Base-by-base conservation (phyloP, 345 rosid genomes). In the Garcia nutans region DNA sequence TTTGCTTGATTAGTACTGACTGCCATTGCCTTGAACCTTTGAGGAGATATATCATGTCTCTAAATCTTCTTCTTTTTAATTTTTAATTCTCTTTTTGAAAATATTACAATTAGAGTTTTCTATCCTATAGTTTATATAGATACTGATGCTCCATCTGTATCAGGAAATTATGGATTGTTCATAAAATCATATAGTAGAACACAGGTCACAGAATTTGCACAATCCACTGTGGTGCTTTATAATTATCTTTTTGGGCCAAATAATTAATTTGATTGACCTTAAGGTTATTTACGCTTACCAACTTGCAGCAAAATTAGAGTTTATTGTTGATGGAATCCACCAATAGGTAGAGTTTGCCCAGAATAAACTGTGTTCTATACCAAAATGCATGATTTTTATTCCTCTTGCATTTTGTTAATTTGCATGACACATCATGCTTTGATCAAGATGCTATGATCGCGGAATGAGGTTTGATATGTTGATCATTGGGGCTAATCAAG, bases 401-500 rank as follows among this genome's bases (percentile, higher is more conserved):
- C 3, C 16, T 58, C 60, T 26, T 6, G 31, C 8, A 22, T 26
- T 54, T 41, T 57, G 56, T 24, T 70, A 26, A 6, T 19, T 61
- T 22, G 37, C 31, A 1, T 68, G 20, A 28, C 15, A 19, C 10
- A 47, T 45, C 17, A 64, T 59, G 66, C 65, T 20, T 26, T 11
- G 16, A 8, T 37, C 42, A 15, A 8, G 17, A 31, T 64, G 45
- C 26, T 24, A 55, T 23, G 10, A 19, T 3, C 41, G 8, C 42
- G 70, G 15, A 57, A 22, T 17, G 45, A 13, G 59, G 47, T 26
- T 37, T 19, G 50, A 74, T 63, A 20, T 49, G 9, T 79, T 78
- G 71, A 68, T 63, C 10, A 56, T 37, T 62, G 81, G 77, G 80
- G 59, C 82, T 88, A 82, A 83, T 86, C 86, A 74, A 75, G 67